These are phyloP conservation scores for Colletotrichum chlorophyti DNA, from an alignment of 2,329 filamentous ascomycete genomes.

Conservation along the genomic window DNA sequence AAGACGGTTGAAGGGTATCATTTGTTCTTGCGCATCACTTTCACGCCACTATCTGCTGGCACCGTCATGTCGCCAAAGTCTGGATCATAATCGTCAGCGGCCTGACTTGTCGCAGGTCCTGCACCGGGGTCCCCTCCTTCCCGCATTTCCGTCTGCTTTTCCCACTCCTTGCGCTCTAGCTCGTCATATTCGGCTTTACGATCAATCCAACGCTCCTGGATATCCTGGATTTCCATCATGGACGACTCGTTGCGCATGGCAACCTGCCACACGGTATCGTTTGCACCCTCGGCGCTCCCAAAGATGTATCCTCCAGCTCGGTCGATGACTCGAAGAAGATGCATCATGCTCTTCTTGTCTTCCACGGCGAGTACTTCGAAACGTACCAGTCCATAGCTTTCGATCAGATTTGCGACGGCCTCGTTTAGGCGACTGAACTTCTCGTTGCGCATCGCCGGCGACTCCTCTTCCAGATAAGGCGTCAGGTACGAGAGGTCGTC, in stretches of 20 bases:
- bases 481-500: constrained; percentile 89
- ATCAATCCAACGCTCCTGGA: constrained; percentile 97
- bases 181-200: constrained; percentile 87
- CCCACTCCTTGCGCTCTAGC: constrained; percentile 75
- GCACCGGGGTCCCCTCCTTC: constrained; percentile 36
- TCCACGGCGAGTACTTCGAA: constrained; percentile 96
- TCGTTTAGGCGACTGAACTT: constrained; percentile 88
- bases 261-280: constrained; percentile 97
- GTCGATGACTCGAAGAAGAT: constrained; percentile 86
- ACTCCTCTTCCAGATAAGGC: constrained; percentile 80
- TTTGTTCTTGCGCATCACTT: constrained; percentile 70
- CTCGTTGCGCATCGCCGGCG: constrained; percentile 68
- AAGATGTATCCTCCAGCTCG: constrained; percentile 93
- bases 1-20: constrained; percentile 55
- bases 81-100: constrained; percentile 49
- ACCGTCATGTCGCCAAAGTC: constrained; percentile 60
- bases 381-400: constrained; percentile 86
- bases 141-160: constrained; percentile 70
- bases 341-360: constrained; percentile 97
- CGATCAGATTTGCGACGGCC: constrained; percentile 85
- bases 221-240: constrained; percentile 82
- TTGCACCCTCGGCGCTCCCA: constrained; percentile 86
- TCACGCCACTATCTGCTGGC: constrained; percentile 70
- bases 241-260: constrained; percentile 82
- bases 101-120: constrained; percentile 30